Base-by-base conservation (phyloP, 2,329 filamentous ascomycete species). In the Xylariaceae sp. region DNA sequence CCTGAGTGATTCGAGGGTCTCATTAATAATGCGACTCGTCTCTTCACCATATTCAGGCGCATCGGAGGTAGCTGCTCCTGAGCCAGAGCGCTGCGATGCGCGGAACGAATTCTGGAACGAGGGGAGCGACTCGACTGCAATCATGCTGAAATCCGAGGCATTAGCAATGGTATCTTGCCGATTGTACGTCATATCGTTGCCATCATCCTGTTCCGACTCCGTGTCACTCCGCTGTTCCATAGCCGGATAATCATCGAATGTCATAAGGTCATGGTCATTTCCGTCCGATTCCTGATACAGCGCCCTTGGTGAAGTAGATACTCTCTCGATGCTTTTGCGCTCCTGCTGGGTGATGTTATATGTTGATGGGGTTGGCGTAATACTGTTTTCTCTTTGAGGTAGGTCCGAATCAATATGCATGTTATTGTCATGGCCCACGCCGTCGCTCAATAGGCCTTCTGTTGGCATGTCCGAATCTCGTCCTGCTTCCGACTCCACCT, bases 71-170 rank as follows among this genome's bases (percentile, higher is more conserved):
- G 67, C 63, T n/a, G 61, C 56, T 51, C 63, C 68, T 48, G 72
- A 65, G 33, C 70, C 70, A 1, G 66, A 70, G 33, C 74, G 73
- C 44, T 81, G 58, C 14, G 62, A 62, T 17, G 56, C 58, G 39
- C 63, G 60, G 47, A 81, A 66, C 5, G 62, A 62, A n/a, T 57
- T 58, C 40, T 65, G 60, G 38, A 65, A 67, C 0, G 77, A 78
- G 2, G 75, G 76, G 15, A 82, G 67, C 2, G 77, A 78, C 41
- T 78, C 72, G 52, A 80, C 72, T 31, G 77, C 77, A 48, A 82
- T 82, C 77, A 81, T 81, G 60, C 78, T 82, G 53, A 82, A 81
- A 36, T 82, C 78, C 14, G 66, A 67, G 2, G 67, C 68, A 42
- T 76, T 71, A 4, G 71, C 69, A 42, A 76, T 70, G 0, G 71